Base-by-base conservation (phyloP, 2,329 filamentous ascomycete species). In the Alternaria ventricosa region DNA sequence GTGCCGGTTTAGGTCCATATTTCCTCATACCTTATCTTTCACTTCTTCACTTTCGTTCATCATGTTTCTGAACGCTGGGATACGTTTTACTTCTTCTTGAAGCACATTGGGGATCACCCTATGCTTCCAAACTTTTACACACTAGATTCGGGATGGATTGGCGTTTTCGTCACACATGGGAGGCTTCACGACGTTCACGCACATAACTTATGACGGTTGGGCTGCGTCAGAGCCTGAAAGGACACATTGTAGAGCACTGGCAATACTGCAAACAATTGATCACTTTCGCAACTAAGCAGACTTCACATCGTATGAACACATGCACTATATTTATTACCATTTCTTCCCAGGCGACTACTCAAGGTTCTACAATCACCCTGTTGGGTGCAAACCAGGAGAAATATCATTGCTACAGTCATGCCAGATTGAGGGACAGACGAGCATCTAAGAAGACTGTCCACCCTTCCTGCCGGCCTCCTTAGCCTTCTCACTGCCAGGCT, bases 401-500 rank as follows among this genome's bases (percentile, higher is more conserved):
- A 54, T 41, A 18, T 41, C 50, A 13, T 41, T 18, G 20, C 13
- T 23, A 54, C 18, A 54, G 5, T 6, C 27, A 2, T 20, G n/a
- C 20, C 12, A 50, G n/a, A 22, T n/a, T 20, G 15, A 30, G 27
- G 12, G n/a, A 20, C 18, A 13, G 25, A 30, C 1, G 27, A 22
- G 20, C n/a, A 10, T 28, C 27, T 33, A 66, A 44, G 65, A 66
- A 3, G 60, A 22, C 36, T 55, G 58, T 56, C 86, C 86, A 4
- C 86, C 86, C 78, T 87, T 88, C 30, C 80, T 78, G 3, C 86
- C 86, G 18, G 86, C 86, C 73, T 87, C 86, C 51, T 79, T 82
- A 3, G 86, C 85, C 63, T 80, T 82, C 73, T 86, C 82, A 51
- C 83, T 85, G 7, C 86, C 84, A 1, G 82, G 81, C 69, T 87